Conservation (phyloP, 1,284 basidiomycete genomes). For the Neotropicomus parvogracilis region DNA sequence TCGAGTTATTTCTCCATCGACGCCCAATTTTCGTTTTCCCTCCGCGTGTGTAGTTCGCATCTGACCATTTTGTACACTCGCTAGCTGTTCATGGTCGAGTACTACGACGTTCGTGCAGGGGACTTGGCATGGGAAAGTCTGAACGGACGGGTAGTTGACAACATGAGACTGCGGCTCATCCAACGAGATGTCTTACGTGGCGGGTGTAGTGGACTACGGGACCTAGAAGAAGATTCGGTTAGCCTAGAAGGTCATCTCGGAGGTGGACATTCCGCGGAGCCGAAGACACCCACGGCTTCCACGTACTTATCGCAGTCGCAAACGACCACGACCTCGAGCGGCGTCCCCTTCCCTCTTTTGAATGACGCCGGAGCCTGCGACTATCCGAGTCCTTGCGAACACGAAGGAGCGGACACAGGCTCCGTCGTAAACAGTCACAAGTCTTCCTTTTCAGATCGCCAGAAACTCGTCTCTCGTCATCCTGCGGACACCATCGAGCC, state of each 20-base stretch:
- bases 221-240: slow-evolving; percentile 31
- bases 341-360: slow-evolving; percentile 33
- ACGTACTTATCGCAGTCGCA: slow-evolving; percentile 36
- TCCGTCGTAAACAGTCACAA: slow-evolving; percentile 14
- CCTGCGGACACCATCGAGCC: slow-evolving; percentile 20
- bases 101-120: slow-evolving; percentile 57
- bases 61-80: slow-evolving; percentile 21
- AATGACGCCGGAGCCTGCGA: slow-evolving; percentile 27
- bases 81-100: slow-evolving; percentile 56
- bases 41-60: slow-evolving; percentile 2
- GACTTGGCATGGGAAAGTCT: slow-evolving; percentile 43
- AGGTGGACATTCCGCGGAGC: slow-evolving; percentile 34
- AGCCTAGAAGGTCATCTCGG: slow-evolving; percentile 31
- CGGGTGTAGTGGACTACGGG: slow-evolving; percentile 19
- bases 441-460: slow-evolving; percentile 20
- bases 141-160: slow-evolving; percentile 40
- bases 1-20: slow-evolving; percentile 3
- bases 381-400: slow-evolving; percentile 23
- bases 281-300: slow-evolving; percentile 36
- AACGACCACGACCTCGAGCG: slow-evolving; percentile 21
- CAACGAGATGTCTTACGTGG: slow-evolving; percentile 22
- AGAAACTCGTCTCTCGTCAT: slow-evolving; percentile 17
- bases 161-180: slow-evolving; percentile 39
- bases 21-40: slow-evolving; percentile 2
- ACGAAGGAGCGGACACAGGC: slow-evolving; percentile 20